Percentiles rank a stretch among this genome's conserved stretches.
These are phyloP conservation scores for Ceratobasidium theobromae DNA, from an alignment of 1,284 basidiomycete genomes.

Conservation along the genomic window DNA sequence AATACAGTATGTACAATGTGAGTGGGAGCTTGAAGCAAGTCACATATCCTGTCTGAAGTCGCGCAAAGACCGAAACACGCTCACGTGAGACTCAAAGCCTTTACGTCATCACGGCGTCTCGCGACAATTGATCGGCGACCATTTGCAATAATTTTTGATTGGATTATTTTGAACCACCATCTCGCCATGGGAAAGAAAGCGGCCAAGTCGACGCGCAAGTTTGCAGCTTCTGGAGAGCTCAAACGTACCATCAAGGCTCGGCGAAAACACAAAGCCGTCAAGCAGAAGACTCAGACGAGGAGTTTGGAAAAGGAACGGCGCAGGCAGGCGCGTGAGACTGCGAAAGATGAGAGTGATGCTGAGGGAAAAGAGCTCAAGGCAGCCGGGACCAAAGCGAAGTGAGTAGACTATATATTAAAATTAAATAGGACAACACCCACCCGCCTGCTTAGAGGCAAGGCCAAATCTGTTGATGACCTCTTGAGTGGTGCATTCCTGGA, in stretches of 20 bases:
- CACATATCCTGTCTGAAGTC: no score
- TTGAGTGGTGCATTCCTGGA: slow-evolving; percentile 76
- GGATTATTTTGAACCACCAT: neutral
- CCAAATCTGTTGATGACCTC: slow-evolving; percentile 79
- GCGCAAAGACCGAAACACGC: neutral
- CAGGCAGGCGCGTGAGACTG: no score
- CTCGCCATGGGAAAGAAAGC: slow-evolving; percentile 60
- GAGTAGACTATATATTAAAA: neutral
- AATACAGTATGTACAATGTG: no score
- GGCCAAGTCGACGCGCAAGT: slow-evolving; percentile 80
- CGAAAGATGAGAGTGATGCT: slow-evolving; percentile 46
- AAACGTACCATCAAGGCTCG: slow-evolving; percentile 81
- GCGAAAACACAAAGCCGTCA: slow-evolving; percentile 71
- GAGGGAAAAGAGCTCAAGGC: slow-evolving; percentile 45
- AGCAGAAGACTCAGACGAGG: slow-evolving; percentile 64
- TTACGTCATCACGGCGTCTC: neutral
- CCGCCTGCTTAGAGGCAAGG: no score
- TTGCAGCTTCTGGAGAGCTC: slow-evolving; percentile 82
- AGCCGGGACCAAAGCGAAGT: slow-evolving; percentile 37
- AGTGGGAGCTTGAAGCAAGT: no score
- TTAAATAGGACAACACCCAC: no score
- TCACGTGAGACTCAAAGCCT: neutral
- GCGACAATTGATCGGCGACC: neutral
- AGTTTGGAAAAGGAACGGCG: slow-evolving; percentile 41
- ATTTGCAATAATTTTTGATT: slow-evolving; percentile 31